Evolutionary conservation across 176 grass and related monocot species (phyloP).

Genomic region (Triticum dicoccoides): DNA sequence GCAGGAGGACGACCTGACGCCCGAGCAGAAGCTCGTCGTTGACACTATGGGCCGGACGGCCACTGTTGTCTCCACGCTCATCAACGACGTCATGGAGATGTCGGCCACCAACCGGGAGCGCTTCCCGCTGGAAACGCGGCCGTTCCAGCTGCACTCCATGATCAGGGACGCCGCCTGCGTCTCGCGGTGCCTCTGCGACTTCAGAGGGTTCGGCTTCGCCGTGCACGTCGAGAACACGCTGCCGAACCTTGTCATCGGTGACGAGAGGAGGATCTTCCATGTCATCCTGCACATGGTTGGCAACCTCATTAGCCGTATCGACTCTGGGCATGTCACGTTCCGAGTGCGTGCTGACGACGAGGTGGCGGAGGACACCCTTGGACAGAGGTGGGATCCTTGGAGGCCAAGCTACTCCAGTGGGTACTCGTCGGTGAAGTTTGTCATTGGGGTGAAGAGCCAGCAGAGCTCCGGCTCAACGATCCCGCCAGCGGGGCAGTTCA

Average conservation of each 20-base stretch:
- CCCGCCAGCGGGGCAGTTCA: slow-evolving; percentile 4
- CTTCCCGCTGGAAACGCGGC: slow-evolving; percentile 33
- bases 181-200: slow-evolving; percentile 48
- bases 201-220: slow-evolving; percentile 43
- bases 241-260: slow-evolving; percentile 54
- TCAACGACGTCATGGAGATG: slow-evolving; percentile 66
- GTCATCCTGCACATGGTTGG: slow-evolving; percentile 72
- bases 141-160: slow-evolving; percentile 47
- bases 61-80: slow-evolving; percentile 49
- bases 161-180: slow-evolving; percentile 53
- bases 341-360: slow-evolving; percentile 41
- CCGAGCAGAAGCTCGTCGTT: slow-evolving; percentile 45
- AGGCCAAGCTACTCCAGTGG: slow-evolving; percentile 45
- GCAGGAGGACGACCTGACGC: slow-evolving; percentile 39
- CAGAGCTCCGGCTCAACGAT: slow-evolving; percentile 6
- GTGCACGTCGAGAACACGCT: slow-evolving; percentile 46
- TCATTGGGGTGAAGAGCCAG: slow-evolving; percentile 48
- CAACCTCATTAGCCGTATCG: slow-evolving; percentile 41
- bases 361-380: slow-evolving; percentile 21
- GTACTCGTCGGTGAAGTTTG: slow-evolving; percentile 52
- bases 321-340: slow-evolving; percentile 45
- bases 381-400: slow-evolving; percentile 63
- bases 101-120: slow-evolving; percentile 39
- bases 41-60: slow-evolving; percentile 39
- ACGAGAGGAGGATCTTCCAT: slow-evolving; percentile 77